Percentiles rank a stretch among this genome's conserved stretches.
These are phyloP conservation scores for Wickerhamomyces alni DNA, from an alignment of 805 yeast genomes.

Conservation along the genomic window DNA sequence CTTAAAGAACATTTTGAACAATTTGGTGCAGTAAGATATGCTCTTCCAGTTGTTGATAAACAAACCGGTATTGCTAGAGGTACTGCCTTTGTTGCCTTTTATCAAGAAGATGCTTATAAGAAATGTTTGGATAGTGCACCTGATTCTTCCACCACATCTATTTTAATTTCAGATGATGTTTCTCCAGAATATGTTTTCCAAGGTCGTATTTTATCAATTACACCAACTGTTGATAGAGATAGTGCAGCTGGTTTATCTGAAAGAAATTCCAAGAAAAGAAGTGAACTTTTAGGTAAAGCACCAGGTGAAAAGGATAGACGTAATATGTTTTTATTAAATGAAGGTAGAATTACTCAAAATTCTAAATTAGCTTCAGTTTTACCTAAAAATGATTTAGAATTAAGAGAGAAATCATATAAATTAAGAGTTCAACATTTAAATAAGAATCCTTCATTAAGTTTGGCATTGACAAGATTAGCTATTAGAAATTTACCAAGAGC, in stretches of 20 bases:
- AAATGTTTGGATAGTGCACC: conserved; percentile 80
- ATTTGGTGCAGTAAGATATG: conserved; percentile 88
- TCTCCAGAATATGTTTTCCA: conserved; percentile 84
- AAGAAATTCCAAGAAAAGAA: conserved; percentile 65
- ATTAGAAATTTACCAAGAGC: conserved; percentile 91
- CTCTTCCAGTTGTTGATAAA: conserved; percentile 86
- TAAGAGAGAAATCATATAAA: conserved; percentile 82
- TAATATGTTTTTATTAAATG: conserved; percentile 80
- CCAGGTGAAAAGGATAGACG: conserved; percentile 79
- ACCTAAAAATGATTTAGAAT: conserved; percentile 68
- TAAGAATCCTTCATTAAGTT: conserved; percentile 85
- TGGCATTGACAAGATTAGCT: conserved; percentile 93
- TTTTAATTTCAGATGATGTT: conserved; percentile 88
- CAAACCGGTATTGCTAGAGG: conserved; percentile 86
- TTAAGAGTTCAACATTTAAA: conserved; percentile 85
- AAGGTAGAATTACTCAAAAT: conserved; percentile 81
- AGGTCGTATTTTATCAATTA: conserved; percentile 81
- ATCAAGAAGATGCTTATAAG: conserved; percentile 50
- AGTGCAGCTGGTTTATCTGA: conserved; percentile 73
- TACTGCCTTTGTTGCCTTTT: conserved; percentile 90
- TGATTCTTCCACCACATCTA: conserved; percentile 50
- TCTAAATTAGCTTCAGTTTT: conserved; percentile 72
- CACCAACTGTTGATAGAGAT: conserved; percentile 82
- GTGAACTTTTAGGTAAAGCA: conserved; percentile 72
- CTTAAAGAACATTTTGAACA: conserved; percentile 69